Percentiles rank a stretch among this genome's conserved stretches.
Conservation (phyloP, 345 rosid species). For the Turnera subulata region DNA sequence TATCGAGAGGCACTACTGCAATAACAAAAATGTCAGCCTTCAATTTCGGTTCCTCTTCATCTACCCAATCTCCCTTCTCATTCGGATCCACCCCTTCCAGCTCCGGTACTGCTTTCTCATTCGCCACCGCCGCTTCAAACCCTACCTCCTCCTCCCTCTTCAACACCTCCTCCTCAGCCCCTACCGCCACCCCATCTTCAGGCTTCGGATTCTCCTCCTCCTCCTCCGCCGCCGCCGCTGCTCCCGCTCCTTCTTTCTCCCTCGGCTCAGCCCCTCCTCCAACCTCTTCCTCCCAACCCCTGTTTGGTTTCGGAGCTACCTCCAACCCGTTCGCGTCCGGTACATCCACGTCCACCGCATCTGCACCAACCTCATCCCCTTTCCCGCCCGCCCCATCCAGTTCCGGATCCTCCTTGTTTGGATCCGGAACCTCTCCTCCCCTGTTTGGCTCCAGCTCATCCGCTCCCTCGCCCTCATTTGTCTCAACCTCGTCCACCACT, state of each 20-base stretch:
- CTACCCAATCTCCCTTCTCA: conserved; percentile 28
- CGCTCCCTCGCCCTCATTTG: background rate
- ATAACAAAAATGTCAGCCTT: conserved; percentile 32
- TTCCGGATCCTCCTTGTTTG: conserved; percentile 20
- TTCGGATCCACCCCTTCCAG: conserved; percentile 38
- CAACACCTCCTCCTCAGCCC: conserved; percentile 11
- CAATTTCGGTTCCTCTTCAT: conserved; percentile 16
- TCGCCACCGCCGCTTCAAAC: conserved; percentile 16
- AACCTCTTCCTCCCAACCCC: background rate
- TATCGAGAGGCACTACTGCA: background rate
- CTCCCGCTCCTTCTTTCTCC: no score
- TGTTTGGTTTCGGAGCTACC: background rate
- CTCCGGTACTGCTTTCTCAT: conserved; percentile 15
- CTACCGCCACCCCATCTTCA: background rate
- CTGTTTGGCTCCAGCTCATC: background rate
- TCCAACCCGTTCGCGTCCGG: background rate
- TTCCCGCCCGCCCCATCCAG: conserved; percentile 30
- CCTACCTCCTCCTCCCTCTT: conserved; percentile 16
- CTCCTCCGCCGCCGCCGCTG: background rate
- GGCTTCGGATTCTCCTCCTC: conserved; percentile 7
- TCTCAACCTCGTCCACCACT: background rate
- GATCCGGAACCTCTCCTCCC: background rate
- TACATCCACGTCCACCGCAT: background rate
- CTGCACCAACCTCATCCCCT: conserved; percentile 15
- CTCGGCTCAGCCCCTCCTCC: background rate